phyloP scores from a whole-genome alignment of 2,329 filamentous ascomycete genomes.

The Dendrostoma leiphaemia region DNA sequence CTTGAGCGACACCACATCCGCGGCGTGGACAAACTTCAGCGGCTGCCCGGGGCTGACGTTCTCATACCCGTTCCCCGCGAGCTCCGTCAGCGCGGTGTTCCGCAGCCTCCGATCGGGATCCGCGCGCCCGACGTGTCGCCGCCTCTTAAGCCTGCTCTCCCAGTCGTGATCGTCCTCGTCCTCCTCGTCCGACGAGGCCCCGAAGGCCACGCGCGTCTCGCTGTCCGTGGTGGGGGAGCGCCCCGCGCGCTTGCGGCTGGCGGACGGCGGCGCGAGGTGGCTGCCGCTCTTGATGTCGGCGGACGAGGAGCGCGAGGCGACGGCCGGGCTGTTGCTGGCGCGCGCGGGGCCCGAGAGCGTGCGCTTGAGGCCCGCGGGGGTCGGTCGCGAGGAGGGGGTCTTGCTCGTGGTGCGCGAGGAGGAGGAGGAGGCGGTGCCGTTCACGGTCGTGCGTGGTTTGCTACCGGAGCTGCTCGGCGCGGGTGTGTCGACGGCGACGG shows the following conservation, averaged over 20 bases:
- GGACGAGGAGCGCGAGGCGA: conserved; percentile 15
- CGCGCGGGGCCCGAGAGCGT: conserved; percentile 1
- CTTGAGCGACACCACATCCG: conserved; percentile 51
- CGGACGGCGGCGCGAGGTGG: conserved; percentile 12
- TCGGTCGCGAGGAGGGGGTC: conserved; percentile 8
- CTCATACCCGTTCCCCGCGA: conserved; percentile 8
- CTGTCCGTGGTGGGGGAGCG: conserved; percentile 44
- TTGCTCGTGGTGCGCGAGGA: conserved; percentile 5
- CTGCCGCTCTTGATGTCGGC: conserved; percentile 11
- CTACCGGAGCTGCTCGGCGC: neutral
- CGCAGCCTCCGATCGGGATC: conserved; percentile 48
- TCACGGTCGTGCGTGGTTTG: conserved; percentile 13
- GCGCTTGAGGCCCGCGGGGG: conserved; percentile 1
- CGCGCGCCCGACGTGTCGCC: conserved; percentile 35
- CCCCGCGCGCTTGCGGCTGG: conserved; percentile 14
- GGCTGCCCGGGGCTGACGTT: conserved; percentile 41
- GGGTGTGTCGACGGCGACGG: conserved; percentile 12
- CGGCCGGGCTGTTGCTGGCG: conserved; percentile 16
- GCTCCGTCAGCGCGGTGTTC: conserved; percentile 31
- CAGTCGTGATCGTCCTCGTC: conserved; percentile 54
- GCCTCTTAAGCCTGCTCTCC: conserved; percentile 46
- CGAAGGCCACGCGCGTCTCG: conserved; percentile 42
- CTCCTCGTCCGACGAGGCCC: conserved; percentile 48
- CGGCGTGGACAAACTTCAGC: conserved; percentile 55
- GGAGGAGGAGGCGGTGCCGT: neutral